Conservation (phyloP, 2,329 filamentous ascomycete species). For the Cadophora luteo-olivacea region DNA sequence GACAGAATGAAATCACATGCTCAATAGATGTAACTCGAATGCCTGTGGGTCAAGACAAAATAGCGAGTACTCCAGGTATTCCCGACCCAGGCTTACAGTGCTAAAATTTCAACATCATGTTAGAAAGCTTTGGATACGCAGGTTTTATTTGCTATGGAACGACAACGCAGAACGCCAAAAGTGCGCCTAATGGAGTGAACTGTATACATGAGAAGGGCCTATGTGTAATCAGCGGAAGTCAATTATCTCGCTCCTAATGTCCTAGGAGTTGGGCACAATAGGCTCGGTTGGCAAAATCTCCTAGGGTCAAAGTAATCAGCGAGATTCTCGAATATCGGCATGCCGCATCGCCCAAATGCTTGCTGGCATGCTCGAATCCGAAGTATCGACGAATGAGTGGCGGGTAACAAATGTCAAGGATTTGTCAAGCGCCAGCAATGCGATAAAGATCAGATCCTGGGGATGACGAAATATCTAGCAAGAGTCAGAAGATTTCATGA, state of each 20-base stretch:
- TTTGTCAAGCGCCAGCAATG: not conserved
- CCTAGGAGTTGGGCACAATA: slow-evolving; percentile 15
- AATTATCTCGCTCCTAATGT: slow-evolving; percentile 26
- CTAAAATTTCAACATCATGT: not conserved
- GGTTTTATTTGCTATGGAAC: slow-evolving; percentile 18
- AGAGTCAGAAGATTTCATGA: slow-evolving; percentile 11
- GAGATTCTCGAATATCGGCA: slow-evolving; percentile 31
- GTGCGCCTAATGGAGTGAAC: not conserved
- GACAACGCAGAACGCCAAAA: slow-evolving; percentile 10
- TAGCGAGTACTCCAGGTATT: not conserved
- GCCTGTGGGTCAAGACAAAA: too few relatives aligned
- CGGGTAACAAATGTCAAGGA: not conserved
- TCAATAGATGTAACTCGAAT: too few relatives aligned
- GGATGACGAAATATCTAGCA: not conserved
- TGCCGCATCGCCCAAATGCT: slow-evolving; percentile 14
- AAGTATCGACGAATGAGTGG: not conserved
- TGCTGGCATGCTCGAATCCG: not conserved
- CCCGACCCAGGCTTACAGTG: not conserved
- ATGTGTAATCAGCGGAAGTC: slow-evolving; percentile 39
- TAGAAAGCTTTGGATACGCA: not conserved
- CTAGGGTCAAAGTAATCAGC: slow-evolving; percentile 42
- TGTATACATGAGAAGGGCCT: slow-evolving; percentile 27
- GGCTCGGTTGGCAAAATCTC: slow-evolving; percentile 29
- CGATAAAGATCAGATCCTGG: not conserved
- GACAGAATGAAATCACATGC: not conserved